A percentile compares a stretch with the other conserved stretches of the same genome.
These are phyloP conservation scores for Penicillium sclerotigenum DNA, from an alignment of 2,329 filamentous ascomycete genomes.

Conservation along the genomic window DNA sequence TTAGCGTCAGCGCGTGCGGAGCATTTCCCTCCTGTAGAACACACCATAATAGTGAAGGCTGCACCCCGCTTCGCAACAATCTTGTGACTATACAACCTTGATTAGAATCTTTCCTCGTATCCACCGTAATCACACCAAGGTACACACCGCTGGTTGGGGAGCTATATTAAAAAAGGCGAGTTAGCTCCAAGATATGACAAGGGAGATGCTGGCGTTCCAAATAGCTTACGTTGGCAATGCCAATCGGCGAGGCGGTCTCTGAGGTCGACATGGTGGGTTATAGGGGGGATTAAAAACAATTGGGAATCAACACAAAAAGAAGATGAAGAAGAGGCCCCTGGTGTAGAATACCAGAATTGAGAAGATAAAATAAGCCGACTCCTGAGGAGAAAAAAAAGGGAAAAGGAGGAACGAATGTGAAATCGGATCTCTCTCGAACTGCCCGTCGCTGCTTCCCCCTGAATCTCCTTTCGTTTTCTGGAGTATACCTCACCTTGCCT, in stretches of 20 bases:
- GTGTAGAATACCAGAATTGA: slow-evolving; percentile 9
- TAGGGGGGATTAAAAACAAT: slow-evolving; percentile 20
- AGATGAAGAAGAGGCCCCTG: slow-evolving; percentile 16
- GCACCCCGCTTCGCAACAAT: slow-evolving; percentile 82
- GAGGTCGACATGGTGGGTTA: slow-evolving; percentile 52
- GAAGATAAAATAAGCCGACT: slow-evolving; percentile 8
- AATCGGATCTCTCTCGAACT: slow-evolving; percentile 12
- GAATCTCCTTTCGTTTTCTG: slow-evolving; percentile 31
- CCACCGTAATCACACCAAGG: slow-evolving; percentile 39
- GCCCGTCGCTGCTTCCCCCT: slow-evolving; percentile 27
- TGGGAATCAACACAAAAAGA: slow-evolving; percentile 20
- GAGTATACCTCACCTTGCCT: slow-evolving; percentile 30
- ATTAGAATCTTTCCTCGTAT: slow-evolving; percentile 23
- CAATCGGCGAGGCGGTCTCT: slow-evolving; percentile 65
- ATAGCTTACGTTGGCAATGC: slow-evolving; percentile 67
- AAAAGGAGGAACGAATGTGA: slow-evolving; percentile 14
- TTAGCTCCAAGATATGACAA: slow-evolving; percentile 11
- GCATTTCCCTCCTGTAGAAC: slow-evolving; percentile 25
- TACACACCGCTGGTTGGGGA: slow-evolving; percentile 66
- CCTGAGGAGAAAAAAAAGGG: slow-evolving; percentile 17
- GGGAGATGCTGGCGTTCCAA: background rate
- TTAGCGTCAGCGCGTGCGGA: slow-evolving; percentile 23
- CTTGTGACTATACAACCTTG: slow-evolving; percentile 56
- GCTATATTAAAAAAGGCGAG: slow-evolving; percentile 40
- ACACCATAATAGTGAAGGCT: slow-evolving; percentile 98